phyloP scores from a whole-genome alignment of 2,329 filamentous ascomycete genomes.

The Fusarium abutilonis region DNA sequence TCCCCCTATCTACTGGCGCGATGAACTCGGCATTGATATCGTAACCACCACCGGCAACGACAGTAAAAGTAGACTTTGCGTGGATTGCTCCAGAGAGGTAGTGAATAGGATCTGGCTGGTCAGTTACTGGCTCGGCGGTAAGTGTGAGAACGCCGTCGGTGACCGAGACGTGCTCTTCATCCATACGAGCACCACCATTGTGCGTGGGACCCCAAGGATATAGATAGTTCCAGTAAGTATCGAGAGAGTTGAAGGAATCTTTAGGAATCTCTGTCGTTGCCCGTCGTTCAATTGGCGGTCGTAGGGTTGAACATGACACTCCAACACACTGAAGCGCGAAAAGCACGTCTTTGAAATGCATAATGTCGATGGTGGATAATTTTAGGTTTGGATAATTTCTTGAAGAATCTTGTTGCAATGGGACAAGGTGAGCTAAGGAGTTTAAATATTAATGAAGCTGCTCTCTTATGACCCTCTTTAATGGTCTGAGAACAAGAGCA shows the following conservation, averaged over 20 bases:
- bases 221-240: slow-evolving; percentile 36
- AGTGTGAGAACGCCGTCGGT: slow-evolving; percentile 25
- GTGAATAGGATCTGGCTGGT: slow-evolving; percentile 27
- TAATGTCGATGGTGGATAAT: background rate
- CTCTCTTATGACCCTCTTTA: background rate
- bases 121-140: slow-evolving; percentile 27
- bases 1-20: slow-evolving; percentile 22
- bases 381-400: background rate
- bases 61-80: slow-evolving; percentile 31
- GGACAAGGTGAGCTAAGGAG: rapidly evolving
- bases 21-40: slow-evolving; percentile 33
- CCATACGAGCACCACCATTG: slow-evolving; percentile 34
- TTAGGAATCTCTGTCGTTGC: slow-evolving; percentile 24
- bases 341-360: slow-evolving; percentile 7
- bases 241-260: slow-evolving; percentile 24
- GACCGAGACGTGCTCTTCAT: slow-evolving; percentile 29
- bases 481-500: slow-evolving; percentile 5
- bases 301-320: slow-evolving; percentile 15
- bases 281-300: slow-evolving; percentile 18
- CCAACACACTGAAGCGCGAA: slow-evolving; percentile 3
- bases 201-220: slow-evolving; percentile 32
- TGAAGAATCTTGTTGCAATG: rapidly evolving
- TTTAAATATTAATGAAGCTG: slow-evolving; percentile 1
- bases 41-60: slow-evolving; percentile 22
- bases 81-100: slow-evolving; percentile 34